Conservation (phyloP, 371 early-diverging fungal genomes). For the Quaeritorhiza haematococci region DNA sequence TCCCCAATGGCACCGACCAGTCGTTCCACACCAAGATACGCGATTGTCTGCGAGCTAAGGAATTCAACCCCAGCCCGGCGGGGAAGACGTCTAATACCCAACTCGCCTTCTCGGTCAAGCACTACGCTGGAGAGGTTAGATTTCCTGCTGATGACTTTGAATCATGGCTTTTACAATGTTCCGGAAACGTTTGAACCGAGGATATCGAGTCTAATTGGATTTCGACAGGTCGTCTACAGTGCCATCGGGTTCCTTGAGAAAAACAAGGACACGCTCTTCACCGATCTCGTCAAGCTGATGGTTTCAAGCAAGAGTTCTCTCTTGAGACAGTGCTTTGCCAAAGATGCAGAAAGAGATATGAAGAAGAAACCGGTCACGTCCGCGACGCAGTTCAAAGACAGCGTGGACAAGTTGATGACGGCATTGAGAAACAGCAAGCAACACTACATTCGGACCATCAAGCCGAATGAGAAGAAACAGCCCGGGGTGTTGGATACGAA, state of each 20-base stretch:
- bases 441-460: too few species aligned
- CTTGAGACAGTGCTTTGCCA: too few species aligned
- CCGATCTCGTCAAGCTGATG: slow-evolving; percentile 24
- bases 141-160: slow-evolving; percentile 48
- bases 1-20: slow-evolving; percentile 28
- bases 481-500: too few species aligned
- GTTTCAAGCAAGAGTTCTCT: too few species aligned
- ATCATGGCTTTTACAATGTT: too few species aligned
- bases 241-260: too few species aligned
- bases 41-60: slow-evolving; percentile 37
- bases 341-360: slow-evolving; percentile 5
- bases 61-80: slow-evolving; percentile 42
- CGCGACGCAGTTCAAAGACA: slow-evolving; percentile 17
- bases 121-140: slow-evolving; percentile 53
- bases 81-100: slow-evolving; percentile 31
- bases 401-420: too few species aligned
- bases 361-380: slow-evolving; percentile 15
- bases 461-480: too few species aligned
- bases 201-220: too few species aligned
- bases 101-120: slow-evolving; percentile 40
- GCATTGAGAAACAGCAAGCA: too few species aligned
- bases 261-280: slow-evolving; percentile 45
- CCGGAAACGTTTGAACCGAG: too few species aligned
- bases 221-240: too few species aligned
- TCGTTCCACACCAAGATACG: slow-evolving; percentile 36